Percentiles rank a stretch among this genome's conserved stretches.
Conservation (phyloP, 2,329 filamentous ascomycete genomes). For the Pseudofabraea citricarpa region DNA sequence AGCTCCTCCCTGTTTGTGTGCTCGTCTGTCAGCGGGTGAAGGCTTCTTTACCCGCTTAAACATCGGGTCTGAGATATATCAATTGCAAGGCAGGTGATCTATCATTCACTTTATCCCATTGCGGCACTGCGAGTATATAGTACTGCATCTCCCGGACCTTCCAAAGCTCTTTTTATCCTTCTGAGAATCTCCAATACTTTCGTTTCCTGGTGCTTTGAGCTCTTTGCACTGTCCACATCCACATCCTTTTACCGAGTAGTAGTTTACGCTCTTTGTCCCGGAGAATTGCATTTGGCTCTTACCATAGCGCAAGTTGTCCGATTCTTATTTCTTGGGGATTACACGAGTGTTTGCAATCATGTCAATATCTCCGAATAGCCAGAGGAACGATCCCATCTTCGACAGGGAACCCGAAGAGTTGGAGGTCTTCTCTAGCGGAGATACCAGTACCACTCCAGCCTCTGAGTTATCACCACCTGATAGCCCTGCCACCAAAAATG, state of each 20-base stretch:
- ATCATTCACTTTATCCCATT: slow-evolving; percentile 5
- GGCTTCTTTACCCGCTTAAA: slow-evolving; percentile 21
- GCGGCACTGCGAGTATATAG: too few species aligned
- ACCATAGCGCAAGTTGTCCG: too few species aligned
- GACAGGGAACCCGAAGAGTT: slow-evolving; percentile 20
- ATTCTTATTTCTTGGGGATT: too few species aligned
- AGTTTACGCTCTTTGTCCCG: too few species aligned
- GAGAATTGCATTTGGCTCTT: too few species aligned
- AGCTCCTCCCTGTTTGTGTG: slow-evolving; percentile 10
- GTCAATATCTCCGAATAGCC: slow-evolving; percentile 18
- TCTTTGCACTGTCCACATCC: too few species aligned
- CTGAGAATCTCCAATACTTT: slow-evolving; percentile 6
- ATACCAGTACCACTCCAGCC: slow-evolving; percentile 20
- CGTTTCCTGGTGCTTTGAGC: slow-evolving; percentile 5
- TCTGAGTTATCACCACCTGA: slow-evolving; percentile 23
- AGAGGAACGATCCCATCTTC: slow-evolving; percentile 19
- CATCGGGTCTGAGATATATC: slow-evolving; percentile 21
- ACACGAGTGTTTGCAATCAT: slow-evolving; percentile 6
- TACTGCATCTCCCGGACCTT: too few species aligned
- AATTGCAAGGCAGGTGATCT: slow-evolving; percentile 22
- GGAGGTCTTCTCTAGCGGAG: slow-evolving; percentile 16
- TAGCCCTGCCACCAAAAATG: slow-evolving; percentile 16
- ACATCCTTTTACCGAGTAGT: not conserved
- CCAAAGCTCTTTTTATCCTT: too few species aligned
- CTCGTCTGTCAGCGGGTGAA: slow-evolving; percentile 12